Evolutionary conservation across 2,329 filamentous ascomycete genomes (phyloP), one percentile per base, ranked within the genome.

Genomic region (Alternaria burnsii): DNA sequence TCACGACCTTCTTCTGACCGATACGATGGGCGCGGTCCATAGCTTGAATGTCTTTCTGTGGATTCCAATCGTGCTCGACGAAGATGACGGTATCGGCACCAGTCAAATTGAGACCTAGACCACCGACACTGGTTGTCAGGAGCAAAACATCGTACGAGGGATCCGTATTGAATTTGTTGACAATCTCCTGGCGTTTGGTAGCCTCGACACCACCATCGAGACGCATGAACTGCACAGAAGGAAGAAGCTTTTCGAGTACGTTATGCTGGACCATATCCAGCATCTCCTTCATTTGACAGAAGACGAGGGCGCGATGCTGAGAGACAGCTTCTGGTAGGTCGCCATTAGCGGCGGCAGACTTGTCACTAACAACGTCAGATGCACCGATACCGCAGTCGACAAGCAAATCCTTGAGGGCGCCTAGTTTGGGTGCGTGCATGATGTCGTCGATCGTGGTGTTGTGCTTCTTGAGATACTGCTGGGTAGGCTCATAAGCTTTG

Each of bases 201-300:
- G 95, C 92, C 79, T 97, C 95, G 12, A 99, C 93, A 7, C 89
- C 89, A 32, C 95, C 95, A 71, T 99, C 96, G 34, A 99, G 87
- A n/a, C 96, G 91, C 59, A 98, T 87, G 76, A 91, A 97, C 38
- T 96, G 95, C 6, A 97, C 94, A 0, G 90, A 91, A 1, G 95
- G 95, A n/a, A 99, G 86, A 80, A 98, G 86, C 73, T 91, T 91
- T 78, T 92, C 93, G 40, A 99, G 82, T 1, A 99, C 95, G 59
- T 94, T 94, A 71, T 91, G 93, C 76, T 98, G 94, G 3, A 99
- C 96, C 88, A 99, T 98, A 78, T 99, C 95, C 24, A 99, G 86
- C 96, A 99, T 99, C 79, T 99, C 95, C 81, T 99, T 99, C 93
- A 99, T 97, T 78, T 99, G 95, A 73, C 95, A 99, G 84, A 99